Evolutionary conservation across 306 rosid species (phyloP).

Genomic region (apple (Malus domestica)): DNA sequence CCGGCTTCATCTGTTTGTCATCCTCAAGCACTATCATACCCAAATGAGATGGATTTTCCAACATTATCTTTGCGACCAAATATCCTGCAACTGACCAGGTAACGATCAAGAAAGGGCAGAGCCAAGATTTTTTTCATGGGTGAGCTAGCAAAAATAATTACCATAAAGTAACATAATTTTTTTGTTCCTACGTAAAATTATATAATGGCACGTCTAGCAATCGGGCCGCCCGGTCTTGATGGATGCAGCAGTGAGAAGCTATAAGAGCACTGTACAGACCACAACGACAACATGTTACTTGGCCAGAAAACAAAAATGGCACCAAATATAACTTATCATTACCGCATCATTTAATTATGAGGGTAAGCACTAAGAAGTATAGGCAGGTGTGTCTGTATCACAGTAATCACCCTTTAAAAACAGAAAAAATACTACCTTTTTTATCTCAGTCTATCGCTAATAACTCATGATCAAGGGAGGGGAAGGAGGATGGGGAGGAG

Average conservation of each 20-base stretch:
- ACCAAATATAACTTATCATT: background rate
- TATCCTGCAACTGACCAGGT: constrained; percentile 75
- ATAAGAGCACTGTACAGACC: constrained; percentile 50
- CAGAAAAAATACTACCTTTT: background rate
- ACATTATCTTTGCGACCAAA: constrained; percentile 68
- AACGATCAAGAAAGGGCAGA: too few species aligned
- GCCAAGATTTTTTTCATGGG: too few species aligned
- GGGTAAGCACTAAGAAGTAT: background rate
- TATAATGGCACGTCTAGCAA: constrained; percentile 56
- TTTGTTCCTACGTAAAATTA: too few species aligned
- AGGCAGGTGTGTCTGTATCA: background rate
- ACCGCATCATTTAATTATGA: background rate
- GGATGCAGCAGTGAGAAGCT: constrained; percentile 71
- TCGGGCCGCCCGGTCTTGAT: constrained; percentile 68
- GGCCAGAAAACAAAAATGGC: background rate
- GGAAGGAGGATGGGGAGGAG: background rate
- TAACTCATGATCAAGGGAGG: background rate
- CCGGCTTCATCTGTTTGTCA: constrained; percentile 50
- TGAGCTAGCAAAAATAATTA: too few species aligned
- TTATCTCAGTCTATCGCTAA: background rate
- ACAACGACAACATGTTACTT: constrained; percentile 8
- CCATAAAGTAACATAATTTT: too few species aligned
- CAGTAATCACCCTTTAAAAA: background rate
- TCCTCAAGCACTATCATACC: constrained; percentile 65
- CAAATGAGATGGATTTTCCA: constrained; percentile 67